A percentile compares a stretch with the other conserved stretches of the same genome.
phyloP scores from a whole-genome alignment of 2,329 filamentous ascomycete species.

The Fusarium musae region DNA sequence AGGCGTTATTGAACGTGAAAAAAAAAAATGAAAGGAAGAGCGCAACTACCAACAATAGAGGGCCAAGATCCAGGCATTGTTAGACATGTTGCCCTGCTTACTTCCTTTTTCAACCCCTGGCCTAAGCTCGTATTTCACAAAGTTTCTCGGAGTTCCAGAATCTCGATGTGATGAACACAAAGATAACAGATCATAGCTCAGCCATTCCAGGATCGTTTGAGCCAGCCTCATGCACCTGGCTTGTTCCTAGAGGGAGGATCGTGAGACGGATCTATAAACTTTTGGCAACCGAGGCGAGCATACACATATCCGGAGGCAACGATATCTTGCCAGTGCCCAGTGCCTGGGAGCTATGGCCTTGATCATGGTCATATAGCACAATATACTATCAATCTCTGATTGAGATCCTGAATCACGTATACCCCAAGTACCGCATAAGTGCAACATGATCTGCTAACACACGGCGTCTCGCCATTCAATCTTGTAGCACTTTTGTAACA shows the following conservation, averaged over 20 bases:
- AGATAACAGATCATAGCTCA: conserved; percentile 3
- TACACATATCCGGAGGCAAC: conserved; percentile 2
- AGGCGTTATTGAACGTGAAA: conserved; percentile 9
- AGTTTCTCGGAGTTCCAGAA: conserved; percentile 30
- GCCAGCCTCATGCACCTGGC: conserved; percentile 33
- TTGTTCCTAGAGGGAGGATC: not conserved
- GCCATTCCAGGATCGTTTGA: conserved; percentile 15
- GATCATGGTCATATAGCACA: not conserved
- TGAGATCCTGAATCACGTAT: conserved; percentile 9
- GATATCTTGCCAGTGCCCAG: not conserved
- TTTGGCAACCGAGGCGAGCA: not conserved
- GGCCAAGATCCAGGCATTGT: conserved; percentile 3
- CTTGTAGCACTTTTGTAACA: conserved; percentile 29
- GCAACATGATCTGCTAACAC: conserved; percentile 28
- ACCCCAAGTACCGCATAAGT: conserved; percentile 8
- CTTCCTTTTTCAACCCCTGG: not conserved
- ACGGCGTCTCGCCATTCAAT: conserved; percentile 30
- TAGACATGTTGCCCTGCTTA: not conserved
- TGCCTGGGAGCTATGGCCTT: not conserved
- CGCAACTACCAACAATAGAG: not conserved
- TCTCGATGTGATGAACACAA: conserved; percentile 5
- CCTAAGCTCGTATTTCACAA: conserved; percentile 3
- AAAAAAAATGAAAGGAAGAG: not conserved
- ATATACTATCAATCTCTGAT: not conserved
- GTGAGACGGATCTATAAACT: conserved; percentile 25